Conservation (phyloP, 2,329 filamentous ascomycete species). For the Aureobasidium sp. region DNA sequence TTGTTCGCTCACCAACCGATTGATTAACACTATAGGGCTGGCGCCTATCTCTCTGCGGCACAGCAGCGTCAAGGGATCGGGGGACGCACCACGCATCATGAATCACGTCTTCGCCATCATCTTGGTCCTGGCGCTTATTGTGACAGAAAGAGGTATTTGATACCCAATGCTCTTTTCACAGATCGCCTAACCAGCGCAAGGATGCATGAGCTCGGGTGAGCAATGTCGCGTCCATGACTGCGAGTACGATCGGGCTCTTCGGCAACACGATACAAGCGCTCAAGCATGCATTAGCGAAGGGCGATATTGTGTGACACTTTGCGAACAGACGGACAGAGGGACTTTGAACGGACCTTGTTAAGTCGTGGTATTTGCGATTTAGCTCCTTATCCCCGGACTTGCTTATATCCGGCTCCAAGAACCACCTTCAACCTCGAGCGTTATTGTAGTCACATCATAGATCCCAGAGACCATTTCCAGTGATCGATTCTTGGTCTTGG, state of each 20-base stretch:
- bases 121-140: neutral
- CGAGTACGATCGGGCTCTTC: too few relatives aligned
- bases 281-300: too few relatives aligned
- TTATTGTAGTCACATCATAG: neutral
- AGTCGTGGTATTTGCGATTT: neutral
- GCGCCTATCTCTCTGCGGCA: neutral
- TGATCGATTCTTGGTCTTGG: neutral
- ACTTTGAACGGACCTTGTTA: too few relatives aligned
- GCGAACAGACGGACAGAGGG: too few relatives aligned
- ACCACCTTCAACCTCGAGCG: neutral
- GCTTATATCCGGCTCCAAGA: neutral
- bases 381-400: neutral
- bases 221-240: neutral
- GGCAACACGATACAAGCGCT: too few relatives aligned
- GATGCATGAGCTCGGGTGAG: neutral
- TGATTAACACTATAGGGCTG: neutral
- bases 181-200: neutral
- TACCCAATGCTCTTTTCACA: neutral
- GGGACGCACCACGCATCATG: neutral
- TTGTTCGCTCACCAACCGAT: neutral
- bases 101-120: neutral
- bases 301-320: too few relatives aligned
- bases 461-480: too few relatives aligned
- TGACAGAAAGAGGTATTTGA: neutral
- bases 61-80: neutral